These are phyloP conservation scores for Sonneratia caseolaris DNA, from an alignment of 345 rosid species.

Conservation along the genomic window DNA sequence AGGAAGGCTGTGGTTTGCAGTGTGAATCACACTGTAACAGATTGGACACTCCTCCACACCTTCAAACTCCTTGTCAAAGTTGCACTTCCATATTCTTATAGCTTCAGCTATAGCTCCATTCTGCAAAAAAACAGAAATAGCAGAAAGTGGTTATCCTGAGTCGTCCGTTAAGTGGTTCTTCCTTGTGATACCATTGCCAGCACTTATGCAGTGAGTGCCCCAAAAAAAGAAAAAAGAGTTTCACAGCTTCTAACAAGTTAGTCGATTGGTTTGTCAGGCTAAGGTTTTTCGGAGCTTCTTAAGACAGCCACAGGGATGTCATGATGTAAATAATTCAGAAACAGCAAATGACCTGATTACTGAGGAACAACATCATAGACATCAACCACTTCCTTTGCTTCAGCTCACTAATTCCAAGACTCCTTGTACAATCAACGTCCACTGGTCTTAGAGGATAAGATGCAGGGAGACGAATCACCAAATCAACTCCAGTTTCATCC, in stretches of 20 bases:
- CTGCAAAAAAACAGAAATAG: conserved; percentile 29
- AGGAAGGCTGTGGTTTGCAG: conserved; percentile 78
- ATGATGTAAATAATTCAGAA: not conserved
- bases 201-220: not conserved
- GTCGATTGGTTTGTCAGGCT: not conserved
- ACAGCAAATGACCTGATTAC: conserved; percentile 64
- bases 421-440: conserved; percentile 75
- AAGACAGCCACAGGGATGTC: not conserved
- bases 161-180: not conserved
- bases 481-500: conserved; percentile 94
- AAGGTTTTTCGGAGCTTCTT: not conserved
- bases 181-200: not conserved
- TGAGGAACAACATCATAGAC: conserved; percentile 89
- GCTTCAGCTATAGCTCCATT: conserved; percentile 97
- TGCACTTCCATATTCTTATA: conserved; percentile 78
- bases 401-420: conserved; percentile 85
- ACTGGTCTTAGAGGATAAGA: conserved; percentile 80
- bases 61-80: conserved; percentile 91
- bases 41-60: conserved; percentile 98
- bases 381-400: conserved; percentile 96
- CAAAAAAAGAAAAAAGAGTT: not conserved
- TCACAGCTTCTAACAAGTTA: not conserved
- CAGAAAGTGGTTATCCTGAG: not conserved
- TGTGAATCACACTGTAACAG: conserved; percentile 95
- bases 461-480: conserved; percentile 79